Evolutionary conservation across 1,139 yeast species (phyloP), one percentile per base, ranked within the genome.

Genomic region (Yamadazyma epiphylla): DNA sequence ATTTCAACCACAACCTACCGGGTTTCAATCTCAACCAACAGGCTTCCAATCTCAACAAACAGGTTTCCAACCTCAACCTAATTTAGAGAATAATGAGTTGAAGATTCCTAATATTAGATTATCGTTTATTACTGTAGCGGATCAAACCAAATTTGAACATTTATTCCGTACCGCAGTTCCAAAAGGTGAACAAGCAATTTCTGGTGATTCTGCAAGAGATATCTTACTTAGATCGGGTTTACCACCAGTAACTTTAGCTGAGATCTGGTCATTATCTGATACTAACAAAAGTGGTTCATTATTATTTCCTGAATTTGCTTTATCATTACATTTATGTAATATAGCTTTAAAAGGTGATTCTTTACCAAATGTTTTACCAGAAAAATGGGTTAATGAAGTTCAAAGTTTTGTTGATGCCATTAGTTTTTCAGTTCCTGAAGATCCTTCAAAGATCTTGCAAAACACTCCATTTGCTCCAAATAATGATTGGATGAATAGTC

Each of bases 231-330:
- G 89, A 44, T 88, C 96, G 0, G 85, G 87, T 4, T 68, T 91
- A 36, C 64, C 76, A 22, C 87, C 96, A 1, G 74, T 77, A 21
- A 74, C 82, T 19, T 67, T 91, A 47, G 94, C 95, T 2, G 86
- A 82, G 43, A 81, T 91, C 36, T 91, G 98, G 98, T 77, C 84
- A 19, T 64, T 91, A 41, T 74, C 95, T 15, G 98, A 91, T 51
- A 82, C 95, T 2, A 84, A 81, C 46, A 82, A 79, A 47, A 80
- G 94, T 4, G 97, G 97, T 1, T 72, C 79, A 27, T 70, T 91
- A 37, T 60, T 91, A 41, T 91, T 89, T 49, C 98, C 98, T 0
- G 97, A 91, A 54, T 91, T 91, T 64, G 95, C 95, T 9, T 68
- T 89, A 46, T 94, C 96, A 12, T 78, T 91, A 69, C 94, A 87